Evolutionary conservation across 2,329 filamentous ascomycete species (phyloP).

Genomic region (Diaporthe velutina): DNA sequence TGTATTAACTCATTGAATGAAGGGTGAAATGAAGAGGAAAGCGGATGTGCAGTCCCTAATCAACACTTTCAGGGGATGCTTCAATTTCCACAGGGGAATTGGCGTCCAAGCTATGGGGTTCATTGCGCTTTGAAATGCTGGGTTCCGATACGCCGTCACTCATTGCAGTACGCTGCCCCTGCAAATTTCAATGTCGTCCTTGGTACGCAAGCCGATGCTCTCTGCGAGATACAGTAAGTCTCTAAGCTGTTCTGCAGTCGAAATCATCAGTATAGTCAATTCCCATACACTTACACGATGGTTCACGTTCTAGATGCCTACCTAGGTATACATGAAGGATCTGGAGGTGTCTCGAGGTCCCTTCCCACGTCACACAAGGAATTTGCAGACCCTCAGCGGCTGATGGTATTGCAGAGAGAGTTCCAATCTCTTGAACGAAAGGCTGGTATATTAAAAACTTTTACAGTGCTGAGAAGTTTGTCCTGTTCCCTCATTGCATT

Average conservation of each 20-base stretch:
- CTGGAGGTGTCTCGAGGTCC: no score
- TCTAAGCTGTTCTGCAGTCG: neutral
- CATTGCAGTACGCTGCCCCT: neutral
- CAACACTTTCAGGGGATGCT: neutral
- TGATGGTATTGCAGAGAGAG: neutral
- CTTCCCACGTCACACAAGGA: neutral
- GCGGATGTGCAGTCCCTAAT: neutral
- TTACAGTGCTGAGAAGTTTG: no score
- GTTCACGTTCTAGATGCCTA: neutral
- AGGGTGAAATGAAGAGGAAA: no score
- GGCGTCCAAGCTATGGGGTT: neutral
- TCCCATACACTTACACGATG: neutral
- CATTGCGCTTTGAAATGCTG: neutral
- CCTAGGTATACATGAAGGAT: no score
- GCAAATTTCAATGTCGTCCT: neutral
- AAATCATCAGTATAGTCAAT: neutral
- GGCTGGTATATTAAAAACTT: no score
- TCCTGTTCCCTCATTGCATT: neutral
- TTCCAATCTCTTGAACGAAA: no score
- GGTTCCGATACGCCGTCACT: no score
- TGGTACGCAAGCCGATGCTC: neutral
- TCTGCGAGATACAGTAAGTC: neutral
- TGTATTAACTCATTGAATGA: neutral
- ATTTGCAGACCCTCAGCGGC: neutral
- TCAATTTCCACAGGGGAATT: neutral